Base-by-base conservation (phyloP, 2,329 filamentous ascomycete genomes). In the Trichoderma hamatum region DNA sequence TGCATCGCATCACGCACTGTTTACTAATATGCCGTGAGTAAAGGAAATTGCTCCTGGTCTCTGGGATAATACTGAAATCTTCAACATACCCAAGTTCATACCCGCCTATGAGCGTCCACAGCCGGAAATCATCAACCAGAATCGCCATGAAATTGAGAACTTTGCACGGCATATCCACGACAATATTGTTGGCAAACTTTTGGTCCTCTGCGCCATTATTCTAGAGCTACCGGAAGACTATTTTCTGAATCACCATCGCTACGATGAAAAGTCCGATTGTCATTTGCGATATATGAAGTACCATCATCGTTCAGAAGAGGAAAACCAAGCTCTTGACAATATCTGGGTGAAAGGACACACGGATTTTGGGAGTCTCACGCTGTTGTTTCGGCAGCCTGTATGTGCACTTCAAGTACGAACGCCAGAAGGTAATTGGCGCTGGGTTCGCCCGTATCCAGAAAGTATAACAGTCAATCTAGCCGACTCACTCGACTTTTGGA, bases 261-360 rank as follows among this genome's bases (percentile, higher is more conserved):
- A 88, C 72, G 81, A 86, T 2, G 79, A 83, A 60, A 79, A 83
- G 43, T 83, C 83, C 56, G 86, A 88, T 72, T 84, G 85, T 64
- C 85, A 88, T 72, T 80, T 88, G 39, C 83, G 88, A 9, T 88
- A 88, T 75, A 88, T 88, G 86, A 83, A 86, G 69, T 89, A 89
- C 72, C 81, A 83, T 67, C 79, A 79, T 0, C 82, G 85, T 14
- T 80, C 80, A 0, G 73, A 77, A 4, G 82, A 83, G 19, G 81
- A 83, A 34, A 86, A 85, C 74, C 54, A 71, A 11, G 73, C 72
- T 30, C 72, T 79, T 3, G 76, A 76, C 0, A 77, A 81, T 32
- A 69, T 80, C 19, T 82, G 78, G 76, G 75, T 78, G 0, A 76
- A 78, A 14, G 78, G 79, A 0, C 86, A 89, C 73, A 88, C 86